phyloP scores from a whole-genome alignment of 2,329 filamentous ascomycete genomes.

The Epichloe sylvatica region DNA sequence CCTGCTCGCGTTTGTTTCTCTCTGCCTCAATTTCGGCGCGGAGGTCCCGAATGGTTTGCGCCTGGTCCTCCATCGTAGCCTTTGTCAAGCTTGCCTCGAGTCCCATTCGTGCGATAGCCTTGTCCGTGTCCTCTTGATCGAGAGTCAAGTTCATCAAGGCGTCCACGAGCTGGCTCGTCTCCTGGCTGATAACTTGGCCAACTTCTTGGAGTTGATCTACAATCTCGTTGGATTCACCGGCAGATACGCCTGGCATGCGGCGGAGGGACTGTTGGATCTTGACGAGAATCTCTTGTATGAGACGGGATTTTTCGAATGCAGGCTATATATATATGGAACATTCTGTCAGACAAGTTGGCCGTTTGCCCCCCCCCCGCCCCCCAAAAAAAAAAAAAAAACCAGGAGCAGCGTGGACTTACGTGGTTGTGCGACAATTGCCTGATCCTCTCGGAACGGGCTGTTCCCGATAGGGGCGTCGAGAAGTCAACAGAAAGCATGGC shows the following conservation, averaged over 20 bases:
- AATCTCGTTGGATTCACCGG: slow-evolving; percentile 21
- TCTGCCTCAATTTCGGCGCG: slow-evolving; percentile 19
- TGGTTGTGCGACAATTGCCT: slow-evolving; percentile 26
- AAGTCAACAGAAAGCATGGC: slow-evolving; percentile 26
- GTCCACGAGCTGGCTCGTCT: slow-evolving; percentile 25
- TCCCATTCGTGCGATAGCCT: slow-evolving; percentile 24
- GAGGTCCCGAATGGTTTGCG: slow-evolving; percentile 19
- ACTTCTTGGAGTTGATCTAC: slow-evolving; percentile 22
- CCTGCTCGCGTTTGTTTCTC: slow-evolving; percentile 16
- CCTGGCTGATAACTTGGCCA: slow-evolving; percentile 23
- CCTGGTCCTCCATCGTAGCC: slow-evolving; percentile 20
- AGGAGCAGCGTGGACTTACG: slow-evolving; percentile 13
- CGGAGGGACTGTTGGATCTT: slow-evolving; percentile 25
- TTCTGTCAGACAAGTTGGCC: background rate
- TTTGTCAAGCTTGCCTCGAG: slow-evolving; percentile 24
- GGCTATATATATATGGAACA: slow-evolving; percentile 8
- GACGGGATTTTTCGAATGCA: slow-evolving; percentile 21
- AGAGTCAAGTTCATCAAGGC: slow-evolving; percentile 23
- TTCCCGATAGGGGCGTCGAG: slow-evolving; percentile 23
- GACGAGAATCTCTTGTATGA: slow-evolving; percentile 22
- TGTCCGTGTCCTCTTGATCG: slow-evolving; percentile 25
- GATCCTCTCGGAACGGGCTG: slow-evolving; percentile 22
- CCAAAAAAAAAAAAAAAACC: background rate
- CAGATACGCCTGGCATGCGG: slow-evolving; percentile 25
- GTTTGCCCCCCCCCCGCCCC: background rate